Percentiles rank a stretch among this genome's conserved stretches.
These are phyloP conservation scores for Neurospora terricola DNA, from an alignment of 495 filamentous ascomycete genomes.

Conservation along the genomic window DNA sequence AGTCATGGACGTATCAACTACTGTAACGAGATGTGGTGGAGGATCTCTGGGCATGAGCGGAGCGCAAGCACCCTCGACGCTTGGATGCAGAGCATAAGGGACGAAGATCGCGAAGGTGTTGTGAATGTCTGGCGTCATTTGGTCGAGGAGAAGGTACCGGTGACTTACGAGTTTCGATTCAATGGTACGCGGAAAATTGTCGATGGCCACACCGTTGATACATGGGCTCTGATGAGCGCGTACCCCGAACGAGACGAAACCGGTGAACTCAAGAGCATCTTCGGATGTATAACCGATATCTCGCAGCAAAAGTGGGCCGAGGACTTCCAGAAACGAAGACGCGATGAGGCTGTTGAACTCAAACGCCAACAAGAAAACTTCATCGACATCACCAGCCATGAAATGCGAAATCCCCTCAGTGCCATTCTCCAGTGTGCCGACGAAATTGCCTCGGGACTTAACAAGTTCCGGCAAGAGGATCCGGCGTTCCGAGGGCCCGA, in stretches of 20 bases:
- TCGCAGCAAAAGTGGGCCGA: constrained; percentile 53
- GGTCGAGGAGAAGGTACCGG: constrained; percentile 41
- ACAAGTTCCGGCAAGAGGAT: constrained; percentile 24
- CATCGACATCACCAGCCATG: constrained; percentile 82
- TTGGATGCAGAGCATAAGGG: constrained; percentile 58
- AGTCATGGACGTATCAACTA: constrained; percentile 52
- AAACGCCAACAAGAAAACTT: constrained; percentile 72
- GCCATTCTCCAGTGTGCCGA: constrained; percentile 77
- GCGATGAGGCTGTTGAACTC: constrained; percentile 52
- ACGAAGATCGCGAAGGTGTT: constrained; percentile 48
- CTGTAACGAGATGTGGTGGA: constrained; percentile 65
- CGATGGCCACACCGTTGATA: constrained; percentile 48
- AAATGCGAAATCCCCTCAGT: constrained; percentile 76
- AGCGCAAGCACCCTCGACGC: constrained; percentile 35
- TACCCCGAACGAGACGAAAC: constrained; percentile 51
- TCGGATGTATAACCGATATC: constrained; percentile 52
- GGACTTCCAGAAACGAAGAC: constrained; percentile 49
- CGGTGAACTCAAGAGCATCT: constrained; percentile 55
- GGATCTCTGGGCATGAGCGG: constrained; percentile 50
- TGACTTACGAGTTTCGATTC: constrained; percentile 60
- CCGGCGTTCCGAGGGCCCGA: constrained; percentile 4
- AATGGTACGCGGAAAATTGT: constrained; percentile 49
- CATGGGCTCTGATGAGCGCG: constrained; percentile 62
- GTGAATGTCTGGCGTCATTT: constrained; percentile 47
- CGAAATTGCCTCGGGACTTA: constrained; percentile 53